These are phyloP conservation scores for Peronospora farinosa DNA, from an alignment of 352 stramenopile species.

Conservation along the genomic window DNA sequence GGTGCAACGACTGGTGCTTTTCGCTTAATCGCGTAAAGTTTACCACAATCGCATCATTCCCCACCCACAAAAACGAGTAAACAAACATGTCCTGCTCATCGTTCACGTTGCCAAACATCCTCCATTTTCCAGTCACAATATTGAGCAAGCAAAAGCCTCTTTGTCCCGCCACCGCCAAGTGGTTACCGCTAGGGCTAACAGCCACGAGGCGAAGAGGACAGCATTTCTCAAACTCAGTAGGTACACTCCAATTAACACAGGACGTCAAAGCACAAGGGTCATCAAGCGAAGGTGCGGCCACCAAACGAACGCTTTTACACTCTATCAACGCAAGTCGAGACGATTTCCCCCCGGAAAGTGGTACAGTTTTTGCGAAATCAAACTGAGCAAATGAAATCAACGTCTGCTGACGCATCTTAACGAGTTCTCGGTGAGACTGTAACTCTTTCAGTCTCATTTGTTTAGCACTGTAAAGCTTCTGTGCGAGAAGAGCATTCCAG, in stretches of 20 bases:
- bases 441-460: conserved; percentile 24
- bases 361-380: conserved; percentile 54
- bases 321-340: conserved; percentile 61
- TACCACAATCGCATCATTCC: conserved; percentile 58
- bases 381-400: conserved; percentile 49
- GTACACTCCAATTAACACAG: conserved; percentile 53
- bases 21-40: conserved; percentile 58
- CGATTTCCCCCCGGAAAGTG: conserved; percentile 31
- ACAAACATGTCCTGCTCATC: conserved; percentile 75
- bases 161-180: conserved; percentile 65
- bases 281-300: conserved; percentile 48
- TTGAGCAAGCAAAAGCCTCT: conserved; percentile 73
- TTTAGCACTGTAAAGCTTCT: conserved; percentile 25
- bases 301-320: conserved; percentile 38
- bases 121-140: conserved; percentile 60
- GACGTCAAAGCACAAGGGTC: conserved; percentile 58
- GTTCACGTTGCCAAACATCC: conserved; percentile 80
- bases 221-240: conserved; percentile 55
- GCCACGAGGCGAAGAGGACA: conserved; percentile 58
- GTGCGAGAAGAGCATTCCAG: conserved; percentile 17
- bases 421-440: conserved; percentile 21
- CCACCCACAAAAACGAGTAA: conserved; percentile 56
- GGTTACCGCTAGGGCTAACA: conserved; percentile 44
- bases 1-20: conserved; percentile 43
- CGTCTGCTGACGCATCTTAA: conserved; percentile 23